Evolutionary conservation across 371 early-diverging fungal species (phyloP).

Genomic region (Choanephora cucurbitarum): DNA sequence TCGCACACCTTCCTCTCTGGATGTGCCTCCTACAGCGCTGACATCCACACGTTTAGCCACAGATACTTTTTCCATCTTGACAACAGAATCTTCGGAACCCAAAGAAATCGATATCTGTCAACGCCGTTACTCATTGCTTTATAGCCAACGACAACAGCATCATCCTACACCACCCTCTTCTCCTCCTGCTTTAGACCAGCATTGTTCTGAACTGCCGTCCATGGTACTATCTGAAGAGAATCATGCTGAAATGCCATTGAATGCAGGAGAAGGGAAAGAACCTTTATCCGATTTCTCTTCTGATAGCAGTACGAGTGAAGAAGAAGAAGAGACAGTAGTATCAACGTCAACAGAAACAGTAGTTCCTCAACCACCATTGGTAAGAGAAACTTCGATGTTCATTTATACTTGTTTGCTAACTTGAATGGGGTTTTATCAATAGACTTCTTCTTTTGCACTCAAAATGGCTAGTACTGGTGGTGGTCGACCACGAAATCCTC

Average conservation of each 20-base stretch:
- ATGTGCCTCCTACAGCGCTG: conserved; percentile 28
- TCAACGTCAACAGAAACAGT: too few relatives aligned
- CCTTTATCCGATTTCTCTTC: conserved; percentile 14
- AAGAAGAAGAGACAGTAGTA: not conserved
- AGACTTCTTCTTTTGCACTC: not conserved
- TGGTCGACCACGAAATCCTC: conserved; percentile 6
- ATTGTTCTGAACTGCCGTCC: not conserved
- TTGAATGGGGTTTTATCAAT: too few relatives aligned
- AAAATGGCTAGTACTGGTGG: not conserved
- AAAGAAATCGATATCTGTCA: conserved; percentile 32
- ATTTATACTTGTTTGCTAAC: too few relatives aligned
- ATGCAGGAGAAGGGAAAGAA: not conserved
- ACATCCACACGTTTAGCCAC: conserved; percentile 17
- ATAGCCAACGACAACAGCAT: conserved; percentile 5
- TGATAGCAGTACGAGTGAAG: conserved; percentile 7
- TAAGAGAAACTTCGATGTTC: conserved; percentile 5
- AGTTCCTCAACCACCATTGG: not conserved
- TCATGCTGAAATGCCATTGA: conserved; percentile 7
- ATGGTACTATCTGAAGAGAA: conserved; percentile 7
- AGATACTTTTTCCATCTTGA: conserved; percentile 26
- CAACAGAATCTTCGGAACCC: conserved; percentile 17
- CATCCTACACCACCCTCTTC: conserved; percentile 27
- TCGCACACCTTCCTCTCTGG: not conserved
- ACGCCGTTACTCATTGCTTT: conserved; percentile 31
- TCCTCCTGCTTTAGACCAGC: conserved; percentile 9